Evolutionary conservation across 2,329 filamentous ascomycete genomes (phyloP).

Genomic region (Cladosporium halotolerans): DNA sequence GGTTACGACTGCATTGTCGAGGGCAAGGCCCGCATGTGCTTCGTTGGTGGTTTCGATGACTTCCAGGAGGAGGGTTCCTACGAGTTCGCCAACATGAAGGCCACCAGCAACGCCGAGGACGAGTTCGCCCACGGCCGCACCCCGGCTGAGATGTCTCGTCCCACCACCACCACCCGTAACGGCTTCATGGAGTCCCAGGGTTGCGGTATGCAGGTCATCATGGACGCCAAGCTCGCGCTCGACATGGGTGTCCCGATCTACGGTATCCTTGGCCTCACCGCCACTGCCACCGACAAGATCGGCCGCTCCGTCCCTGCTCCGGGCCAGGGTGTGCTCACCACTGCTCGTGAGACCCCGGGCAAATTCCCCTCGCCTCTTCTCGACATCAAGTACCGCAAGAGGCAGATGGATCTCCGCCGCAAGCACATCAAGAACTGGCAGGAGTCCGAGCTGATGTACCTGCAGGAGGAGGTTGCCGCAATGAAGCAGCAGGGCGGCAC

Average conservation of each 20-base stretch:
- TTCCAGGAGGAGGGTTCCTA: conserved; percentile 99
- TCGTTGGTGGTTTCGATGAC: conserved; percentile 98
- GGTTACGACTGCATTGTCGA: conserved; percentile 98
- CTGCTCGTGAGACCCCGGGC: conserved; percentile 80
- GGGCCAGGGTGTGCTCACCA: conserved; percentile 93
- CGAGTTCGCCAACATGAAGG: conserved; percentile 99
- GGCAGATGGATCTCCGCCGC: conserved; percentile 89
- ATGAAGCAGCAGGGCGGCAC: conserved; percentile 72
- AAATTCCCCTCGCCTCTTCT: conserved; percentile 93
- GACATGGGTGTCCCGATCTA: conserved; percentile 99
- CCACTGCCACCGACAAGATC: conserved; percentile 98
- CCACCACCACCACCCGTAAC: conserved; percentile 90
- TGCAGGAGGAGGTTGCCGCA: conserved; percentile 85
- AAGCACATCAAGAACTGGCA: conserved; percentile 95
- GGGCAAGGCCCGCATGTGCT: conserved; percentile 93
- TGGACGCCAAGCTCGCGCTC: conserved; percentile 90
- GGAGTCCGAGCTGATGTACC: conserved; percentile 85
- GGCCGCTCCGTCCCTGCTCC: conserved; percentile 94
- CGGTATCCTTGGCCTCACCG: conserved; percentile 85
- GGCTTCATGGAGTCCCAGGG: conserved; percentile 99
- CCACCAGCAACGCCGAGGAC: conserved; percentile 94
- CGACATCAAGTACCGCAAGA: conserved; percentile 94
- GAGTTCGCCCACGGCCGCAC: conserved; percentile 94
- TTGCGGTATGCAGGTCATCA: conserved; percentile 96
- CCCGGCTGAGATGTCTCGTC: conserved; percentile 94